Evolutionary conservation across 306 rosid species (phyloP).

Genomic region (Ormosia emarginata): DNA sequence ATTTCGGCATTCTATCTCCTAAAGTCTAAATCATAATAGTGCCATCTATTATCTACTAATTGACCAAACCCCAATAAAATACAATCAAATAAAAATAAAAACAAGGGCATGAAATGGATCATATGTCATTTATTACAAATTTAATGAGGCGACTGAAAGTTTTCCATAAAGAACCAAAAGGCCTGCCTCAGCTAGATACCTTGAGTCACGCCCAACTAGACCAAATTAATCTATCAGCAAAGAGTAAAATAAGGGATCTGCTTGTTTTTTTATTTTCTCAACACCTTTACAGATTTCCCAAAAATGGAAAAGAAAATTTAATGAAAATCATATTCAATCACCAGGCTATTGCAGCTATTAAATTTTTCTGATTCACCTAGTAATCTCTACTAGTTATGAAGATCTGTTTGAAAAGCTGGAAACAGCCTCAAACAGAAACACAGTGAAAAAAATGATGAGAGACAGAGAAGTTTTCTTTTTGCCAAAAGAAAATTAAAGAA

Average conservation of each 20-base stretch:
- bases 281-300: conserved; percentile 29
- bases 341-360: conserved; percentile 26
- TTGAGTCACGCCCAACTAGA: conserved; percentile 53
- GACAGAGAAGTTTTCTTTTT: conserved; percentile 3
- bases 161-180: conserved; percentile 31
- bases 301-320: conserved; percentile 12
- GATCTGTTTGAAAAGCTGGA: conserved; percentile 13
- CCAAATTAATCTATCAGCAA: conserved; percentile 34
- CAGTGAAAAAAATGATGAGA: neutral
- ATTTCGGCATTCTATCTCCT: conserved; percentile 21
- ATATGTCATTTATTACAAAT: conserved; percentile 39
- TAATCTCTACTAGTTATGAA: conserved; percentile 25
- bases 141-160: conserved; percentile 41
- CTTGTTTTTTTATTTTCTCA: conserved; percentile 24
- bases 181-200: conserved; percentile 44
- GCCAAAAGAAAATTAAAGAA: neutral
- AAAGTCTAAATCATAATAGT: conserved; percentile 26
- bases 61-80: conserved; percentile 21
- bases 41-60: conserved; percentile 9
- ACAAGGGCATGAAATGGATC: conserved; percentile 15
- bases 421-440: conserved; percentile 19
- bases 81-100: neutral
- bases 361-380: conserved; percentile 3
- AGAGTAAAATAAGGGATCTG: conserved; percentile 39
- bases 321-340: conserved; percentile 32